These are phyloP conservation scores for Malbranchea cinnamomea DNA, from an alignment of 2,329 filamentous ascomycete genomes.

Conservation along the genomic window DNA sequence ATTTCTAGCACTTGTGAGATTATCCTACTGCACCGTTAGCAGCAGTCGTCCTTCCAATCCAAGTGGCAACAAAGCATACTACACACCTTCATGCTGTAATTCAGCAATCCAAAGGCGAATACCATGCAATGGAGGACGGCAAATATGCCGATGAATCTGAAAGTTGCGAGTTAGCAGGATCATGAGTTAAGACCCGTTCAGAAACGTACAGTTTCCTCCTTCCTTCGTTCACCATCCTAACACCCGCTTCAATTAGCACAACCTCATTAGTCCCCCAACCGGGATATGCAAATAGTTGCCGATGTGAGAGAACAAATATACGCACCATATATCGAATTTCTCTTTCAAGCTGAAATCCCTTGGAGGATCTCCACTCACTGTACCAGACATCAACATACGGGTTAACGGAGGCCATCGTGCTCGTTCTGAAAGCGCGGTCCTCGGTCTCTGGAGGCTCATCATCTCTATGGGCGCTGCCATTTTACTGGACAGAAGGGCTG, in stretches of 20 bases:
- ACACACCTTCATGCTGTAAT: constrained; percentile 54
- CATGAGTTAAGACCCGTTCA: constrained; percentile 1
- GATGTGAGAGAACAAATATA: neutral
- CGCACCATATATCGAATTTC: constrained; percentile 55
- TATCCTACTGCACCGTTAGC: constrained; percentile 34
- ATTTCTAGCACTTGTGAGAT: constrained; percentile 47
- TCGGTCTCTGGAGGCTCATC: neutral
- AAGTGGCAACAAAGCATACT: neutral
- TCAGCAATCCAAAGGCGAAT: constrained; percentile 65
- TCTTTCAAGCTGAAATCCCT: constrained; percentile 53
- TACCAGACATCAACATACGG: constrained; percentile 67
- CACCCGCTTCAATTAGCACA: no score
- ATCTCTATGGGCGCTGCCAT: no score
- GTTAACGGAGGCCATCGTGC: constrained; percentile 72
- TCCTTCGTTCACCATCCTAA: constrained; percentile 74
- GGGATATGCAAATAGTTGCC: neutral
- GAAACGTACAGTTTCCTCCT: constrained; percentile 60
- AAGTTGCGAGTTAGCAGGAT: constrained; percentile 30
- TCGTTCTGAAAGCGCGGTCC: constrained; percentile 43
- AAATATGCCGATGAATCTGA: constrained; percentile 62
- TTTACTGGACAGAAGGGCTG: no score
- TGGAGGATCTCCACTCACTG: constrained; percentile 61
- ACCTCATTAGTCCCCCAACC: neutral
- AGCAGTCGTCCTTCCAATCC: neutral
- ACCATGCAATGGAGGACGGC: constrained; percentile 58